Percentiles rank a stretch among this genome's conserved stretches.
Evolutionary conservation across 225 moss, liverwort and hornwort genomes (phyloP).

Genomic region (Pseudoscleropodium purum): DNA sequence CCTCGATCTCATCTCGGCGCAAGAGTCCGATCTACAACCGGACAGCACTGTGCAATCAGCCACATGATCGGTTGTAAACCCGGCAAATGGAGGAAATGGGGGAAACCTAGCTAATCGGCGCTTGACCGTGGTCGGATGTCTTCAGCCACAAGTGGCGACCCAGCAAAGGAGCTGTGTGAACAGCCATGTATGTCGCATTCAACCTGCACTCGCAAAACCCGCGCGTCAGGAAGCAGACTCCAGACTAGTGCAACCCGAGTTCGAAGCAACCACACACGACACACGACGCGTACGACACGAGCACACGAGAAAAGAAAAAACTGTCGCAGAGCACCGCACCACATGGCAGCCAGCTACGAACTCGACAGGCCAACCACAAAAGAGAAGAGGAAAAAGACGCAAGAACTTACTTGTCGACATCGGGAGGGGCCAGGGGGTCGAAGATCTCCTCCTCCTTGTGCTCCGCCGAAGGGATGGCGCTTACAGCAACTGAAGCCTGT

Average conservation of each 20-base stretch:
- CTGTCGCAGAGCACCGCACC: not conserved
- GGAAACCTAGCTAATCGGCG: conserved; percentile 47
- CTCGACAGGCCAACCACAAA: not conserved
- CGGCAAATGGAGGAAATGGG: not conserved
- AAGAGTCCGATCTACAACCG: conserved; percentile 19
- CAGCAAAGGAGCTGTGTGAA: conserved; percentile 80
- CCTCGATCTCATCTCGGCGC: conserved; percentile 21
- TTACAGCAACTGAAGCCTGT: conserved; percentile 89
- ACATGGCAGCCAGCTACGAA: not conserved
- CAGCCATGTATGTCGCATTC: conserved; percentile 95
- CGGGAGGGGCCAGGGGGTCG: conserved; percentile 92
- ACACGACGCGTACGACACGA: not conserved
- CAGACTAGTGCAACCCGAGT: not conserved
- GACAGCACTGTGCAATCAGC: not conserved
- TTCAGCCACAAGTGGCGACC: conserved; percentile 99
- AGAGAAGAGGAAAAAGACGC: not conserved
- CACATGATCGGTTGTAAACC: not conserved
- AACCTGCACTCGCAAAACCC: conserved; percentile 57
- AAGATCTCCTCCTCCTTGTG: conserved; percentile 99
- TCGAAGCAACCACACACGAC: not conserved
- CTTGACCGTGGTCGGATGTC: conserved; percentile 95
- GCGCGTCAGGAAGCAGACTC: not conserved
- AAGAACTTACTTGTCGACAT: conserved; percentile 88
- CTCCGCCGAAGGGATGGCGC: conserved; percentile 78
- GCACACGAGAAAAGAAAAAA: not conserved